Conservation (phyloP, 148 eudicot genomes). For the Vaccinium myrtillus region DNA sequence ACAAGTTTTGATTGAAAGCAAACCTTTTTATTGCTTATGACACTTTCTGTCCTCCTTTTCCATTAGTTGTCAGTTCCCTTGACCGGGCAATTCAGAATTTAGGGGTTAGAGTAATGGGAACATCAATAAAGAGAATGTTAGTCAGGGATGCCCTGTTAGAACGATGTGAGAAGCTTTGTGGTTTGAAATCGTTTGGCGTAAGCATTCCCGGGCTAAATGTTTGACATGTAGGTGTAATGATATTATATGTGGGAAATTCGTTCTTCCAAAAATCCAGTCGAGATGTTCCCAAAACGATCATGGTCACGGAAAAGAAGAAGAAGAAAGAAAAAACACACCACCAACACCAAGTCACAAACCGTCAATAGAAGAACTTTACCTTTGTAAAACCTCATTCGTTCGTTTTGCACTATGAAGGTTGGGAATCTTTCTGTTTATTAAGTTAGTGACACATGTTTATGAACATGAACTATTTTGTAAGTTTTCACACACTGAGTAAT, state of each 20-base stretch:
- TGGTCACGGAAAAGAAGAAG: neutral
- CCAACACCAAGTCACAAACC: neutral
- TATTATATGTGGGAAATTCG: neutral
- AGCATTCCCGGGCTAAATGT: neutral
- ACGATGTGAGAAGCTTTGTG: neutral
- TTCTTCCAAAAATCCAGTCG: neutral
- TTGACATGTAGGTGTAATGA: neutral
- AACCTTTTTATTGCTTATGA: neutral
- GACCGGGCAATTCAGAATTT: neutral
- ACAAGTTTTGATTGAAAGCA: neutral
- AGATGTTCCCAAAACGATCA: neutral
- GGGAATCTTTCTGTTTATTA: neutral
- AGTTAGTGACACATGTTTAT: neutral
- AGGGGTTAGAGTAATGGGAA: neutral
- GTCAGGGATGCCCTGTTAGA: neutral
- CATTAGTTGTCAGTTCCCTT: neutral
- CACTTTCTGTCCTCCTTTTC: neutral
- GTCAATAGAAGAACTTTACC: neutral
- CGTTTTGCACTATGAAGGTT: neutral
- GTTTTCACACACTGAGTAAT: neutral
- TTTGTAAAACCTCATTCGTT: neutral
- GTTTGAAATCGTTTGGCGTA: neutral
- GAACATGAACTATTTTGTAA: neutral
- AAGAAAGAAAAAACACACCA: neutral
- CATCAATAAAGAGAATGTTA: neutral